Conservation (phyloP, 257 asterid genomes). For the Buddleja alternifolia region DNA sequence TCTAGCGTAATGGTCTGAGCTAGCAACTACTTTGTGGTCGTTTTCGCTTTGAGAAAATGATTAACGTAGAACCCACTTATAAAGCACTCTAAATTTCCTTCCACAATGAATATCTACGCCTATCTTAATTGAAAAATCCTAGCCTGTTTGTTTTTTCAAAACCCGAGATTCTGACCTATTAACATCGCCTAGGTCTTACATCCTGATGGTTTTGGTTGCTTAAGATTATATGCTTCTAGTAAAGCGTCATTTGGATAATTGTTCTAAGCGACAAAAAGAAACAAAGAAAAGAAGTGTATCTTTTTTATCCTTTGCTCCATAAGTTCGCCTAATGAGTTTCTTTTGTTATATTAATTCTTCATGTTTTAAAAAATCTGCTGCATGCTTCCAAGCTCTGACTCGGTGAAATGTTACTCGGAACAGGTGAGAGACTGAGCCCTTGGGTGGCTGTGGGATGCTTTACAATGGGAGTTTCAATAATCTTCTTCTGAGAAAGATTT, state of each 20-base stretch:
- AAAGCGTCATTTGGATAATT: neutral
- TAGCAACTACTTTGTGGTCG: no score
- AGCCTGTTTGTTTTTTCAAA: neutral
- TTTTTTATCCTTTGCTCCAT: constrained; percentile 1
- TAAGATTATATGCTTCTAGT: constrained; percentile 1
- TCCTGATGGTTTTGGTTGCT: constrained; percentile 6
- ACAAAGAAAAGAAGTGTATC: no score
- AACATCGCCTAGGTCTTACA: neutral
- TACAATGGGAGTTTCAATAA: constrained; percentile 77
- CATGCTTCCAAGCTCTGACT: constrained; percentile 22
- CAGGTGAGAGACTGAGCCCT: constrained; percentile 91
- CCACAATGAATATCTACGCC: no score
- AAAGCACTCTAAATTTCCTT: no score
- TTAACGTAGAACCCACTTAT: no score
- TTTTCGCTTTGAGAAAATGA: no score
- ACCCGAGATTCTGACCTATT: neutral
- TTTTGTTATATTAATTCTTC: neutral
- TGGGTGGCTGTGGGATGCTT: constrained; percentile 90
- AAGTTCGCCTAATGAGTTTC: neutral
- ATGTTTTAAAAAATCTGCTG: neutral
- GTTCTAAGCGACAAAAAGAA: neutral
- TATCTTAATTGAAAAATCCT: neutral
- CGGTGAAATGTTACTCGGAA: constrained; percentile 16
- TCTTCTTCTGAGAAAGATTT: constrained; percentile 59
- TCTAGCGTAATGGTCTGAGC: no score